phyloP scores from a whole-genome alignment of 164 flowering plant genomes.

The Santalum album region DNA sequence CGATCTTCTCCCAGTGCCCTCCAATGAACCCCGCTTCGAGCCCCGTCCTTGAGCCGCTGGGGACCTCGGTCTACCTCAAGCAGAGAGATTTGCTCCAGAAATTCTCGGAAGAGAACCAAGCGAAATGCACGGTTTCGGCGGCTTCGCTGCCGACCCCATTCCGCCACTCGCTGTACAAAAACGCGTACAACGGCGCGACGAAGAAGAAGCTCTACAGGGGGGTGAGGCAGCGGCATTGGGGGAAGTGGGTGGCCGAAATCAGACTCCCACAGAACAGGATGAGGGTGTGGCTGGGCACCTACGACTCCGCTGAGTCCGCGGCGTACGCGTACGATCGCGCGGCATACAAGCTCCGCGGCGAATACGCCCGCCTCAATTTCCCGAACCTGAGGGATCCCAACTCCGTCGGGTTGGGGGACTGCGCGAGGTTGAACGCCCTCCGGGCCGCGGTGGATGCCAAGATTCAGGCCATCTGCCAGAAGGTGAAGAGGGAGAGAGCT shows the following conservation, averaged over 20 bases:
- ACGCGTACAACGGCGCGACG: constrained; percentile 9
- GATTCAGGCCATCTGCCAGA: constrained; percentile 73
- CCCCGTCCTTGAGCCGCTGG: constrained; percentile 36
- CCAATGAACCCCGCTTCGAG: constrained; percentile 25
- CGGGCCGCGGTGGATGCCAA: constrained; percentile 69
- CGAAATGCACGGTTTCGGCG: constrained; percentile 32
- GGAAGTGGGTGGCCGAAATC: constrained; percentile 98
- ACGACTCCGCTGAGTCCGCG: constrained; percentile 78
- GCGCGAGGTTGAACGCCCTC: constrained; percentile 32
- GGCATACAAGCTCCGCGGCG: constrained; percentile 83
- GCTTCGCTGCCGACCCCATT: not conserved
- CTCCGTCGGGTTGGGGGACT: constrained; percentile 38
- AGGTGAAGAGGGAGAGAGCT: constrained; percentile 39
- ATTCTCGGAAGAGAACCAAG: too few species aligned
- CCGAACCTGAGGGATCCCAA: constrained; percentile 54
- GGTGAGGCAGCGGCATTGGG: constrained; percentile 98
- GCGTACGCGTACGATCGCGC: constrained; percentile 94
- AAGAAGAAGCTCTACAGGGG: constrained; percentile 88
- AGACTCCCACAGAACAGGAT: constrained; percentile 85
- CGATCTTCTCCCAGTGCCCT: constrained; percentile 41
- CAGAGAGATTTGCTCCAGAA: constrained; percentile 70
- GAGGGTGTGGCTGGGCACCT: constrained; percentile 93
- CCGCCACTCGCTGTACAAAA: constrained; percentile 6
- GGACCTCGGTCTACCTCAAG: constrained; percentile 66
- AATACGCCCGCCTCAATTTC: constrained; percentile 82